Evolutionary conservation across 148 eudicot species (phyloP), one percentile per base, ranked within the genome.

Genomic region (Silene uniflora): DNA sequence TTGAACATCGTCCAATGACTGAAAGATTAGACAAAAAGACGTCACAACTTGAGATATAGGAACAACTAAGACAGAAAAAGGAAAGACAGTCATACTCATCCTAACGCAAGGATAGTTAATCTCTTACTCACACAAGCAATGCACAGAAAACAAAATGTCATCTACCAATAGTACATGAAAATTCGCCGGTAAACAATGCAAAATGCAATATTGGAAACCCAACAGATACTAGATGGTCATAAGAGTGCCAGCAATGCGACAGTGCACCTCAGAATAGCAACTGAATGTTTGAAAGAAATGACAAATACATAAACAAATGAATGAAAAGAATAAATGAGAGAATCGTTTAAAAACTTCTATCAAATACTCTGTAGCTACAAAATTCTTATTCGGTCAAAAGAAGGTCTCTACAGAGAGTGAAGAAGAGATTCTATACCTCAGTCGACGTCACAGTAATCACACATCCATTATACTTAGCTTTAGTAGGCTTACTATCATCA

Each of bases 1-100:
- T 77, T 89, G 90, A 68, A 85, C 56, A 84, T 94, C 98, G 74
- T 94, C 98, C 69, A 74, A 21, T 21, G 91, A 89, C 98, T 94
- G 88, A 69, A 39, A 72, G 68, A 79, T 27, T 18, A 83, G 42
- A 54, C 55, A 7, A 39, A 46, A 27, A 64, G 35, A 47, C 5
- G 29, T 17, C 24, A 11, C 7, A 74, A 54, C 68, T 73, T 19
- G 19, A 79, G 6, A 49, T 35, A 13, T 23, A 69, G 11, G 39
- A 19, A 25, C 17, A 78, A 35, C 10, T 55, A 52, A 24, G 21
- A n/a, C 29, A 77, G 46, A 58, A 17, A 59, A 21, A 68, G 6
- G 47, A 67, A 67, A 54, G 61, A 2, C n/a, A 18, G 17, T 9
- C 6, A 16, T 25, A n/a, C 9, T 9, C 6, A 16, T 25, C 27